Evolutionary conservation across 1,284 basidiomycete species (phyloP), one percentile per base, ranked within the genome.

Genomic region (Mycena sp.): DNA sequence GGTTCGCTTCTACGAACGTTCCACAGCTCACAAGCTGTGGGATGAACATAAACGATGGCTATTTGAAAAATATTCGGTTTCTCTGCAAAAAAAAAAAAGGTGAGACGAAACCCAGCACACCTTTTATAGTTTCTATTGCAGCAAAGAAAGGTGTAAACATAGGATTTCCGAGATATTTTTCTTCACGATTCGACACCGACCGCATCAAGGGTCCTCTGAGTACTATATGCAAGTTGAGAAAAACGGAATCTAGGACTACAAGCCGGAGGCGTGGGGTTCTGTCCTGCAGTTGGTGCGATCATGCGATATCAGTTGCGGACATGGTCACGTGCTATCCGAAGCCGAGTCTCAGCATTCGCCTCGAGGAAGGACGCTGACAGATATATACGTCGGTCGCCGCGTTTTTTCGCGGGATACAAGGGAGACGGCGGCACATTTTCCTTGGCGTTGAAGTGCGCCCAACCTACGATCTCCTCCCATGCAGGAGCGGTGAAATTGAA

Each of bases 121-220:
- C 58, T 7, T 48, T 38, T 30, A 53, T 46, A 21, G 23, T 28
- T 16, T 61, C 45, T 37, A 61, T 35, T 25, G 17, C 1, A 43
- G 59, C 28, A 28, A 61, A 61, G 41, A 61, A 61, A 1, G 37
- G 44, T 4, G 12, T 25, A 19, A 55, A 61, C 14, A 37, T 21
- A 35, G 59, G 59, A 44, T 61, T 51, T 16, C 59, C 59, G 37
- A 61, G 59, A 55, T 61, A 61, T 26, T 49, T 48, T 19, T 37
- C 59, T 43, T 61, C 59, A 45, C 55, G 59, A 50, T 61, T 61
- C 35, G 59, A 55, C 44, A 10, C 52, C 59, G 44, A 49, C 51
- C n/a, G 59, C 59, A 7, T 38, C 52, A 19, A 61, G 52, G 12
- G 52, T 50, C 25, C 55, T 32, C 23, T 54, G 23, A 6, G 51